Conservation (phyloP, 73 alveolate genomes). For the Paramecium octaurelia region DNA sequence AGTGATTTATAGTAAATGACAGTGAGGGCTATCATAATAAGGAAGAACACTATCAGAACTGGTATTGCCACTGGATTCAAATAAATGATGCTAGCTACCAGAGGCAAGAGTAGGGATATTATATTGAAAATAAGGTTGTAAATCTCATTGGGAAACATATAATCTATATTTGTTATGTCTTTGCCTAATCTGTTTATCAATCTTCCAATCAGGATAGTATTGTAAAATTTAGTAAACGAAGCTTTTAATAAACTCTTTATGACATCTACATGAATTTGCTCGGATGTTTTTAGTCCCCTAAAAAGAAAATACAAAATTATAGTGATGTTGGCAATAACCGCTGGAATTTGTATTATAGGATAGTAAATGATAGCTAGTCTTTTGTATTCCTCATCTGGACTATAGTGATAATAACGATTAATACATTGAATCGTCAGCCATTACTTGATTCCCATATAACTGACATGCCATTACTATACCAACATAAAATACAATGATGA, state of each 20-base stretch:
- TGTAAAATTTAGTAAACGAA: constrained; percentile 76
- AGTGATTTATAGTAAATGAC: neutral
- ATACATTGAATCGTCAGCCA: neutral
- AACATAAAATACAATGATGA: neutral
- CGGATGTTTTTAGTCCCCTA: neutral
- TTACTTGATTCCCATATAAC: neutral
- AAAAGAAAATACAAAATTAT: neutral
- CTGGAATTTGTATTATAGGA: neutral
- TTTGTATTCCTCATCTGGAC: neutral
- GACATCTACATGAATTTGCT: neutral
- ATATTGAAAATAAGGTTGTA: neutral
- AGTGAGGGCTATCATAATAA: neutral
- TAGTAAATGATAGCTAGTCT: neutral
- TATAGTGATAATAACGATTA: neutral
- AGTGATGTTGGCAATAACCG: neutral
- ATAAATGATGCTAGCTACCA: constrained; percentile 18
- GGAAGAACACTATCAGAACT: neutral
- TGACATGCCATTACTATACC: neutral
- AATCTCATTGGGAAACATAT: neutral
- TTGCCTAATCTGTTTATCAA: constrained; percentile 85
- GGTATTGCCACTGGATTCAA: constrained; percentile 32
- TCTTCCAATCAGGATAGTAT: constrained; percentile 88
- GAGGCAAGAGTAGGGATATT: neutral
- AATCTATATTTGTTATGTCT: constrained; percentile 68
- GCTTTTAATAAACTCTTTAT: neutral